Base-by-base conservation (phyloP, 306 rosid species). In the Mimosa pudica region DNA sequence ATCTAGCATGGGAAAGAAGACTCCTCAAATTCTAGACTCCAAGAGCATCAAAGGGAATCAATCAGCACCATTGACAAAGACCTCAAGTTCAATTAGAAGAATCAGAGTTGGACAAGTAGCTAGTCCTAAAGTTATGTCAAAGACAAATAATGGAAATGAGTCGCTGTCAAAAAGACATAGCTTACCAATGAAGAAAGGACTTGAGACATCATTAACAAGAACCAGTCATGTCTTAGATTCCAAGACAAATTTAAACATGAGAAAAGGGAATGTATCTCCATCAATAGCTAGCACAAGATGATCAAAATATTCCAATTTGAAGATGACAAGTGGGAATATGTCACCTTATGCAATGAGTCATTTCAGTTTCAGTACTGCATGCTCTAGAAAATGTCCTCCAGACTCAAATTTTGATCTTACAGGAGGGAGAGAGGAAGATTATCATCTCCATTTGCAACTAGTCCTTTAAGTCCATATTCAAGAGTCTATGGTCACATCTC, bases 11-110 rank as follows among this genome's bases (percentile, higher is more conserved):
- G 9, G 82, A 82, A 77, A 80, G 24, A 84, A 74, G 2, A 10
- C 80, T 32, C 32, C 82, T 10, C 79, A 74, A 44, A 88, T 80
- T 68, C 77, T 81, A 9, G 91, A 86, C 70, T 80, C 74, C 47
- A 84, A 73, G 70, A 80, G 36, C 45, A 68, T 6, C 67, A 83
- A 66, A 75, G 73, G 70, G 10, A 75, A 20, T 10, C 73, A 57
- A 70, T 78, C 78, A 71, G 64, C 79, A 18, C 4, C 3, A 24
- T 2, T n/a, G 33, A 36, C 80, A 0, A 66, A 24, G 41, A 46
- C 77, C 63, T 60, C 62, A 2, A 82, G 64, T 78, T 17, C 79
- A 35, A 2, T 52, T 6, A 80, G 87, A 55, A 86, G 82, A 49
- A 83, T 45, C 61, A 83, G 17, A 64, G 0, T 0, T 17, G 77